Base-by-base conservation (phyloP, 495 filamentous ascomycete species). In the Astrothelium macrocarpum region DNA sequence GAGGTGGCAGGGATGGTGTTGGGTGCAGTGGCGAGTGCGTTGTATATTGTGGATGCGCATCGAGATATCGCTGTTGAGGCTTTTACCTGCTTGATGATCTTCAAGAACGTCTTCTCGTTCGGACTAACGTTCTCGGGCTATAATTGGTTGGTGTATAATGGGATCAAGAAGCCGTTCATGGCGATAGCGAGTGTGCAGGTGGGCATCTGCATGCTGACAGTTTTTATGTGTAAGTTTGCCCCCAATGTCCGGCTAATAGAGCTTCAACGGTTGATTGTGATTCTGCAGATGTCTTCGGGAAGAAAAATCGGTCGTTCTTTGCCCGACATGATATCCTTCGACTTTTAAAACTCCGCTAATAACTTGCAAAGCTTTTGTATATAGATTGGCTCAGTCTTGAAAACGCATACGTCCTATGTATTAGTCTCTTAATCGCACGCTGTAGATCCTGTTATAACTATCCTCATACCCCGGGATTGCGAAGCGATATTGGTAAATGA, bases 21-120 rank as follows among this genome's bases (percentile, higher is more conserved):
- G 66, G 92, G 92, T 1, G 91, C 92, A 0, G 90, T 96, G 5
- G 85, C 88, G 0, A 87, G 85, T 60, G 87, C 90, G 0, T 73
- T 97, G n/a, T 97, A 97, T 68, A 89, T 97, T 68, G 90, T 96
- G 0, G 92, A 97, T 77, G 92, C 92, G 1, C 91, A 96, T 75
- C 86, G 91, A 88, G 84, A 90, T 62, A 86, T 97, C 60, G 84
- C 91, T 1, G 85, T 97, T 53, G 92, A 97, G 77, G 89, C 87
- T 2, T 96, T 97, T 72, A 97, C 91, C 0, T 89, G 88, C 76
- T 79, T 95, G 68, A 78, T 96, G 59, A 83, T 97, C 26, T 97
- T 97, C 81, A 96, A 91, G 75, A 96, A 96, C 67, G 79, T 96
- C 63, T 94, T 97, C 78, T 88, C 85, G 68, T 96, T 95, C 67